phyloP scores from a whole-genome alignment of 805 yeast genomes.

The Ogataea degrootiae region DNA sequence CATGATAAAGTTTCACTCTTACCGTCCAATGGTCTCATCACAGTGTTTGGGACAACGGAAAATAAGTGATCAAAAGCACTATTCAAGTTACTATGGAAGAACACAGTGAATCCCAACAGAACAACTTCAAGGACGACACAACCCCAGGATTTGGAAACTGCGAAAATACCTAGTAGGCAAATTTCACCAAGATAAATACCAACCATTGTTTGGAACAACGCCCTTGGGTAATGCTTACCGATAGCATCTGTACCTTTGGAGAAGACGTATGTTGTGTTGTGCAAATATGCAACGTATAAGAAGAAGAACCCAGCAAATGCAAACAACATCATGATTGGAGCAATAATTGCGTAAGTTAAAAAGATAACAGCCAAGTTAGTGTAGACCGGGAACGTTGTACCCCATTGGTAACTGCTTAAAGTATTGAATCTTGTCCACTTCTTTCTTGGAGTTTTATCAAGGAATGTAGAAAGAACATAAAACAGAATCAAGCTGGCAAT shows the following conservation, averaged over 20 bases:
- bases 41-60: constrained; percentile 57
- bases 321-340: constrained; percentile 80
- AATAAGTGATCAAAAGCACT: constrained; percentile 62
- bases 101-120: constrained; percentile 57
- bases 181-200: constrained; percentile 88
- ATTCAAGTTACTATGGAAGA: constrained; percentile 61
- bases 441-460: constrained; percentile 65
- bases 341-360: constrained; percentile 63
- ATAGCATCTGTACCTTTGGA: constrained; percentile 66
- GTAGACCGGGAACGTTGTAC: constrained; percentile 73
- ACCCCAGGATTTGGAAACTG: constrained; percentile 93
- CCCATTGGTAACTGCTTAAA: constrained; percentile 58
- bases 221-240: constrained; percentile 84
- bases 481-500: constrained; percentile 52
- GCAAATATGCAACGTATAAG: constrained; percentile 70
- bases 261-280: constrained; percentile 70
- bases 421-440: constrained; percentile 56
- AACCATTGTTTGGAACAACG: constrained; percentile 79
- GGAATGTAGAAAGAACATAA: constrained; percentile 49
- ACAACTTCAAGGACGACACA: constrained; percentile 76
- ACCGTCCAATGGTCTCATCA: constrained; percentile 77
- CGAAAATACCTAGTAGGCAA: constrained; percentile 80
- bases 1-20: constrained; percentile 58
- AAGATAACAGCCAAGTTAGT: constrained; percentile 66
- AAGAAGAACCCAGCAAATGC: constrained; percentile 65